Evolutionary conservation across 192 early-diverging fungal species (phyloP).

Genomic region (Chytriomyces sp.): DNA sequence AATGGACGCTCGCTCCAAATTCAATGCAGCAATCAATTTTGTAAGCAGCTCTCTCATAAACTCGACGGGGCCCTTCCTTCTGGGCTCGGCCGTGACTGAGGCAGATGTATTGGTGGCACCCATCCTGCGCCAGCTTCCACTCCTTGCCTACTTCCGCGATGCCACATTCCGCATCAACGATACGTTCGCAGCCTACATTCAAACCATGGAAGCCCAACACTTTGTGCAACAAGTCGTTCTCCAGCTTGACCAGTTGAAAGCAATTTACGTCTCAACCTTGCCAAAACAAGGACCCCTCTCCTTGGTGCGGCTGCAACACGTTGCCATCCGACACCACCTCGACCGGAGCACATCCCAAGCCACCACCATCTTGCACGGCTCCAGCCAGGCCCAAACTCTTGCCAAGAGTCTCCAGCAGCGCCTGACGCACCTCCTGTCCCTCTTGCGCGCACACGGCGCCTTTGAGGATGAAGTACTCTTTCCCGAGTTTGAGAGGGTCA

Average conservation of each 20-base stretch:
- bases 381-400: neutral
- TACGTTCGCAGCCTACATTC: neutral
- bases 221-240: neutral
- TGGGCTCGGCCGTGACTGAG: neutral
- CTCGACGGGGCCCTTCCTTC: neutral
- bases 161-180: neutral
- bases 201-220: neutral
- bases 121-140: slow-evolving; percentile 19
- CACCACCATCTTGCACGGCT: neutral
- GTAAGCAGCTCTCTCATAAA: neutral
- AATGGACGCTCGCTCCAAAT: slow-evolving; percentile 17
- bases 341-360: slow-evolving; percentile 5
- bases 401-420: neutral
- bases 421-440: neutral
- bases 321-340: slow-evolving; percentile 21
- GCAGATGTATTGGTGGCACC: slow-evolving; percentile 25
- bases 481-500: slow-evolving; percentile 23
- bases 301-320: slow-evolving; percentile 24
- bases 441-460: neutral
- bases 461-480: slow-evolving; percentile 31
- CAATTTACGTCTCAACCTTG: neutral
- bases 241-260: neutral
- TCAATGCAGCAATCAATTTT: slow-evolving; percentile 11
- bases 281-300: slow-evolving; percentile 12
- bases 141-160: slow-evolving; percentile 26